These are phyloP conservation scores for Basipetospora chlamydospora DNA, from an alignment of 2,329 filamentous ascomycete genomes.

Conservation along the genomic window DNA sequence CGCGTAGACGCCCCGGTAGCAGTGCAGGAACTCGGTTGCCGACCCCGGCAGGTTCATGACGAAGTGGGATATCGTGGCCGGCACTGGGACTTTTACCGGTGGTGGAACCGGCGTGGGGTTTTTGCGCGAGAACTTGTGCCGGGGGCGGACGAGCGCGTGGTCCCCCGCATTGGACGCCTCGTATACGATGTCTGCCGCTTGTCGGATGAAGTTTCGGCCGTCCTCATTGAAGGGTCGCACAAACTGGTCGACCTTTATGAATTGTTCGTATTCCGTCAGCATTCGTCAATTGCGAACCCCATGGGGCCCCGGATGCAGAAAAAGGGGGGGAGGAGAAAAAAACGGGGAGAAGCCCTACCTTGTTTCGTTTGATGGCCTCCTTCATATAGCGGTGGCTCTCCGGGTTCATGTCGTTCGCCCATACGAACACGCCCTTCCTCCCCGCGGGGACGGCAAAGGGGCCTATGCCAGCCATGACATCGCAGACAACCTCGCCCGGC, in stretches of 20 bases:
- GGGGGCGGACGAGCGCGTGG: conserved; percentile 34
- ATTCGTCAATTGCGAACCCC: no score
- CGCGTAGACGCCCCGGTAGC: conserved; percentile 54
- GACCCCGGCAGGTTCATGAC: conserved; percentile 95
- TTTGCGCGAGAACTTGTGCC: conserved; percentile 26
- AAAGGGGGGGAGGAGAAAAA: not conserved
- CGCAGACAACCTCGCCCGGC: conserved; percentile 78
- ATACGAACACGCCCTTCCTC: conserved; percentile 81
- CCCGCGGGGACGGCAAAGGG: conserved; percentile 89
- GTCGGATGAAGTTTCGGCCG: conserved; percentile 64
- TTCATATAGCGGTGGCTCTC: conserved; percentile 64
- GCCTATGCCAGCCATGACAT: conserved; percentile 95
- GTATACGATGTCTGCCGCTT: conserved; percentile 47
- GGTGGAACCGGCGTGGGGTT: conserved; percentile 15
- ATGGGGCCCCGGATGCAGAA: conserved; percentile 6
- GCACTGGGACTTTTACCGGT: conserved; percentile 37
- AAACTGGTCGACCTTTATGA: conserved; percentile 51
- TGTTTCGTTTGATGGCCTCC: conserved; percentile 62
- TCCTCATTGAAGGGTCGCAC: conserved; percentile 73
- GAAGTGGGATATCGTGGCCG: conserved; percentile 74
- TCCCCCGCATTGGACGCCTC: conserved; percentile 34
- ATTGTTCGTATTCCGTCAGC: no score
- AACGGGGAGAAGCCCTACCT: conserved; percentile 36
- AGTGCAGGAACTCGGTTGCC: conserved; percentile 66
- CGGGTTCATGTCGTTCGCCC: conserved; percentile 94